Percentiles rank a stretch among this genome's conserved stretches.
phyloP scores from a whole-genome alignment of 2,329 filamentous ascomycete genomes.

The Xylariales sp. region DNA sequence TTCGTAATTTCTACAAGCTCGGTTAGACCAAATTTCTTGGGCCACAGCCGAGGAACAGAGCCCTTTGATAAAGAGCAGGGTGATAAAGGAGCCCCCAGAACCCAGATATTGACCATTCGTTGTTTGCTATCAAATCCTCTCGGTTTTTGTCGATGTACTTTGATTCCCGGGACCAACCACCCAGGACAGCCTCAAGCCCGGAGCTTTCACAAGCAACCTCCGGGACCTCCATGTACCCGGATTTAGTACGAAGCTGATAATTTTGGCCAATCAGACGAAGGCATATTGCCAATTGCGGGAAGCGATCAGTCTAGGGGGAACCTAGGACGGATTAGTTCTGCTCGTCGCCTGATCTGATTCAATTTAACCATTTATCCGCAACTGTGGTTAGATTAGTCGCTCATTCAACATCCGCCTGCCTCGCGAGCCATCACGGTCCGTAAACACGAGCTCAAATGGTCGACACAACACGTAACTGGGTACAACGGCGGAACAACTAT shows the following conservation, averaged over 20 bases:
- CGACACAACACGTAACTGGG: background rate
- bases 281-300: slow-evolving; percentile 20
- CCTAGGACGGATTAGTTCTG: slow-evolving; percentile 17
- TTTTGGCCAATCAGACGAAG: slow-evolving; percentile 24
- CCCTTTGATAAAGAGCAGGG: background rate
- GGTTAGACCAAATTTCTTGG: background rate
- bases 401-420: slow-evolving; percentile 19
- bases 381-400: slow-evolving; percentile 28
- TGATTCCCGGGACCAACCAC: slow-evolving; percentile 18
- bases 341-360: slow-evolving; percentile 13
- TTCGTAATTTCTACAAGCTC: slow-evolving; percentile 9
- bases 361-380: slow-evolving; percentile 38
- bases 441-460: slow-evolving; percentile 2
- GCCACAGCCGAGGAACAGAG: background rate
- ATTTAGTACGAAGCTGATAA: slow-evolving; percentile 21
- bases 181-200: background rate
- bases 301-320: background rate
- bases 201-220: slow-evolving; percentile 20
- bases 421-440: slow-evolving; percentile 24
- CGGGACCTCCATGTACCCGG: slow-evolving; percentile 13
- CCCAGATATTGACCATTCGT: slow-evolving; percentile 10
- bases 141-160: background rate
- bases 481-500: background rate
- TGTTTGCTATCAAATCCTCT: slow-evolving; percentile 1
- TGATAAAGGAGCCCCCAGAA: background rate